These are phyloP conservation scores for Karstenula rhodostoma DNA, from an alignment of 2,329 filamentous ascomycete genomes.

Conservation along the genomic window DNA sequence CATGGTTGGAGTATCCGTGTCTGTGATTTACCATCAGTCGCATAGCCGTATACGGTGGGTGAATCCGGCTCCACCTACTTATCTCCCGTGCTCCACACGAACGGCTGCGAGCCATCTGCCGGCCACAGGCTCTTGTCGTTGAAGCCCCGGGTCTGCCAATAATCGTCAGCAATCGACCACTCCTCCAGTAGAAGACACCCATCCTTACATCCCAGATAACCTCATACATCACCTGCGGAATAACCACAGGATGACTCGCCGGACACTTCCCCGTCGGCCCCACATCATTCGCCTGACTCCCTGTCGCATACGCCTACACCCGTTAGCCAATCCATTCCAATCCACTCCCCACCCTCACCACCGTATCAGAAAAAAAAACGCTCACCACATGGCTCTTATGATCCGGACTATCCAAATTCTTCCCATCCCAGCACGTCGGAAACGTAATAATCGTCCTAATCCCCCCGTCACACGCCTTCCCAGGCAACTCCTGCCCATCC, in stretches of 20 bases:
- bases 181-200: neutral
- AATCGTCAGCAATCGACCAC: conserved; percentile 8
- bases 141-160: conserved; percentile 27
- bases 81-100: conserved; percentile 39
- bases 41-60: neutral
- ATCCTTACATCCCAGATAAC: conserved; percentile 38
- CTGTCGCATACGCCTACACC: conserved; percentile 50
- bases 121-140: conserved; percentile 30
- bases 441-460: conserved; percentile 73
- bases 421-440: conserved; percentile 76
- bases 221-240: conserved; percentile 44
- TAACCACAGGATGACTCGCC: conserved; percentile 34
- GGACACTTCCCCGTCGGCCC: conserved; percentile 38
- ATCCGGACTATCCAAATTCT: conserved; percentile 63
- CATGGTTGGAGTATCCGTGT: conserved; percentile 36
- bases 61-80: conserved; percentile 24
- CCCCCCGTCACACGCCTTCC: conserved; percentile 60
- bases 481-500: conserved; percentile 30
- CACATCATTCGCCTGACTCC: conserved; percentile 29
- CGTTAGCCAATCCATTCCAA: neutral
- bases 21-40: conserved; percentile 14
- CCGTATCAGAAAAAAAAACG: neutral
- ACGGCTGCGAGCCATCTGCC: conserved; percentile 33
- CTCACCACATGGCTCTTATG: conserved; percentile 51
- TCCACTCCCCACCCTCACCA: no score